These are phyloP conservation scores for Delonix regia DNA, from an alignment of 306 rosid species.

Conservation along the genomic window DNA sequence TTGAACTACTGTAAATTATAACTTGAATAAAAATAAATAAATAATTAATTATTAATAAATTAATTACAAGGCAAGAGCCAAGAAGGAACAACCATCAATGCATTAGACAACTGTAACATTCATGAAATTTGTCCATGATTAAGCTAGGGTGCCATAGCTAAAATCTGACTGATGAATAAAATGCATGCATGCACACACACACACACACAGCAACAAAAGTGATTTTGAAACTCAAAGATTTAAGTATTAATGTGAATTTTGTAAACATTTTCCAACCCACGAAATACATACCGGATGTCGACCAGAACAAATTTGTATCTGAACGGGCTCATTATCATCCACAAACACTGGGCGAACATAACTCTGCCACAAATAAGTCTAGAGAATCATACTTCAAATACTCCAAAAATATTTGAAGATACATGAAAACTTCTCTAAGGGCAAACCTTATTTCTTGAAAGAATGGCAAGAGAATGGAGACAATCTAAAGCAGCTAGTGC, in stretches of 20 bases:
- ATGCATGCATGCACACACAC: slow-evolving; percentile 6
- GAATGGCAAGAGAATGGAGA: slow-evolving; percentile 85
- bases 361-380: slow-evolving; percentile 54
- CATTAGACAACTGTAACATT: not conserved
- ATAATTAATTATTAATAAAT: no score
- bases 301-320: slow-evolving; percentile 74
- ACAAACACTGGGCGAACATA: slow-evolving; percentile 74
- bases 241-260: slow-evolving; percentile 6
- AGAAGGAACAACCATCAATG: no score
- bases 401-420: slow-evolving; percentile 24
- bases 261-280: slow-evolving; percentile 26
- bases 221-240: slow-evolving; percentile 29
- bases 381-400: slow-evolving; percentile 25
- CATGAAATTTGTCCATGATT: not conserved
- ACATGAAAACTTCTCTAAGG: slow-evolving; percentile 31
- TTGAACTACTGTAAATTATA: no score
- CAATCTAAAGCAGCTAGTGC: slow-evolving; percentile 94
- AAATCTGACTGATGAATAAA: not conserved
- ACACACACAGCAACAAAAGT: not conserved
- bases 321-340: slow-evolving; percentile 72
- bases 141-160: not conserved
- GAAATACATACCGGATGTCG: slow-evolving; percentile 81
- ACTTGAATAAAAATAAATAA: no score
- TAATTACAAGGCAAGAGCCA: no score
- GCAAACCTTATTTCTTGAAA: slow-evolving; percentile 84